phyloP scores from a whole-genome alignment of 169 alveolate species.

The Fabrea salina region DNA sequence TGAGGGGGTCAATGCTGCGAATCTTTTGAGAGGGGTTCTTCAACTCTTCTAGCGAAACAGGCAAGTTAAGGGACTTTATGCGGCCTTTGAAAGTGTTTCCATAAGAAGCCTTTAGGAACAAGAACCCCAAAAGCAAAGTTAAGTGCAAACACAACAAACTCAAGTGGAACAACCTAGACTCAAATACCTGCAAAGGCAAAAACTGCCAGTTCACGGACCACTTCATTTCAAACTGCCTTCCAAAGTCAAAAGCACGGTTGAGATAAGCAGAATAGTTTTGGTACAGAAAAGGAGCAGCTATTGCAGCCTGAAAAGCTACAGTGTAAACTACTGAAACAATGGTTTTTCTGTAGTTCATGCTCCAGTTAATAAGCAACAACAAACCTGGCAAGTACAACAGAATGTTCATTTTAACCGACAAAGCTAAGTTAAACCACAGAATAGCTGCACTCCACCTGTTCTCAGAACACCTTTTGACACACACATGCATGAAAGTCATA shows the following conservation, averaged over 20 bases:
- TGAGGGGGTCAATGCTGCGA: background rate
- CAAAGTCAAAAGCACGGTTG: slow-evolving; percentile 53
- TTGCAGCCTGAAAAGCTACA: slow-evolving; percentile 31
- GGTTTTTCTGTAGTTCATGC: slow-evolving; percentile 25
- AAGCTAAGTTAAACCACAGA: slow-evolving; percentile 27
- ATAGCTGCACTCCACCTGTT: background rate
- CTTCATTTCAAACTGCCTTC: slow-evolving; percentile 42
- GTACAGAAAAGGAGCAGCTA: slow-evolving; percentile 48
- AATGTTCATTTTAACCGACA: slow-evolving; percentile 62
- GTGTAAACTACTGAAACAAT: background rate
- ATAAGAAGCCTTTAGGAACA: slow-evolving; percentile 26
- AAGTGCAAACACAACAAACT: slow-evolving; percentile 36
- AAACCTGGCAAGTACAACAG: slow-evolving; percentile 54
- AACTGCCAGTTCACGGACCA: slow-evolving; percentile 59
- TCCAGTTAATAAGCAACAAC: slow-evolving; percentile 27
- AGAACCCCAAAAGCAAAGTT: slow-evolving; percentile 17
- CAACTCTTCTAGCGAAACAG: slow-evolving; percentile 6
- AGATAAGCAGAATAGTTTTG: slow-evolving; percentile 38
- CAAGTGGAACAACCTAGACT: slow-evolving; percentile 12
- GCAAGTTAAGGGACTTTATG: background rate
- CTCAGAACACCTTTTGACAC: background rate
- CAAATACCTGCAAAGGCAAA: slow-evolving; percentile 41
- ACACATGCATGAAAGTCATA: slow-evolving; percentile 33
- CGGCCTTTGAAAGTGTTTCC: slow-evolving; percentile 23
- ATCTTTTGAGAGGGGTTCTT: background rate